These are phyloP conservation scores for Tylopilus subfusipes DNA, from an alignment of 768 basidiomycete genomes.

Conservation along the genomic window DNA sequence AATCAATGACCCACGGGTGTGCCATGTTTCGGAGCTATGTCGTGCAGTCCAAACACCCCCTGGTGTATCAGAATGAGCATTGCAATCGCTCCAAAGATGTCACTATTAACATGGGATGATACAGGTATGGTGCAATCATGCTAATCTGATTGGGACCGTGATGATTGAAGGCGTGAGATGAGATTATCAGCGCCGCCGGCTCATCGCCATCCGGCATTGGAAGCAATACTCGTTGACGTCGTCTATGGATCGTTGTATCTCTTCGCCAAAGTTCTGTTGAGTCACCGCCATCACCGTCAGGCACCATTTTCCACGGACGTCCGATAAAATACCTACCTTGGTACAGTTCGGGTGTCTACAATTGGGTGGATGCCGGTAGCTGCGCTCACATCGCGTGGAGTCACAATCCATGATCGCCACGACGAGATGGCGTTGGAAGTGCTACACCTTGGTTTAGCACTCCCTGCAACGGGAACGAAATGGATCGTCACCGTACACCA, in stretches of 20 bases:
- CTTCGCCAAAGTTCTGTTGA: slow-evolving; percentile 63
- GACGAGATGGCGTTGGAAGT: slow-evolving; percentile 75
- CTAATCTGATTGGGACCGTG: slow-evolving; percentile 6
- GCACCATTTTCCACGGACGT: slow-evolving; percentile 9
- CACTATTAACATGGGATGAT: slow-evolving; percentile 23
- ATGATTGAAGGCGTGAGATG: slow-evolving; percentile 1
- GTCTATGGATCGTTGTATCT: slow-evolving; percentile 68
- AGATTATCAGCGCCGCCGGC: slow-evolving; percentile 26
- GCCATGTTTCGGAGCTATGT: not conserved
- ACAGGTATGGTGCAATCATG: slow-evolving; percentile 30
- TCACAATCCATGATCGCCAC: slow-evolving; percentile 76
- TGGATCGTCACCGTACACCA: slow-evolving; percentile 44
- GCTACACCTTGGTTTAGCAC: slow-evolving; percentile 39
- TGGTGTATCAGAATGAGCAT: slow-evolving; percentile 6
- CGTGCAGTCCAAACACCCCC: not conserved
- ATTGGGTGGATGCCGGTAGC: slow-evolving; percentile 52
- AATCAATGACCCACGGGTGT: no score
- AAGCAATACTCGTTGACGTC: slow-evolving; percentile 69
- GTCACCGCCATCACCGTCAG: slow-evolving; percentile 5
- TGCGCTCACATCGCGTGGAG: slow-evolving; percentile 58
- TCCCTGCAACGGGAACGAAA: slow-evolving; percentile 2
- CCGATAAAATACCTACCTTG: slow-evolving; percentile 43
- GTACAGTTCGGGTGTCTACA: slow-evolving; percentile 55
- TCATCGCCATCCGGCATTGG: slow-evolving; percentile 60
- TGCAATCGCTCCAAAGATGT: slow-evolving; percentile 6